These are phyloP conservation scores for Aristolochia contorta DNA, from an alignment of 164 flowering plant species.

Conservation along the genomic window DNA sequence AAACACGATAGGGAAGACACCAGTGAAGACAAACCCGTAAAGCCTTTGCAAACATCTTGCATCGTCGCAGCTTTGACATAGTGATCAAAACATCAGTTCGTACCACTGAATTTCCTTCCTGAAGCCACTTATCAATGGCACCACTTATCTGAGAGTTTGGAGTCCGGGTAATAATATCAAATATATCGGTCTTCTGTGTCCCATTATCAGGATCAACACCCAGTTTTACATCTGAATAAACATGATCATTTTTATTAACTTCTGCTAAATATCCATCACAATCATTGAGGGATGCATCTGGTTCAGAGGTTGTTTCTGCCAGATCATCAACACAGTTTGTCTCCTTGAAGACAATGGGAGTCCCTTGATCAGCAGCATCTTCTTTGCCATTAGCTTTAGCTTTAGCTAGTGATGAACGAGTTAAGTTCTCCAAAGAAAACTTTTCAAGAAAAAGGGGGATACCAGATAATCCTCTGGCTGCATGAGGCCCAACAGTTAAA, in stretches of 20 bases:
- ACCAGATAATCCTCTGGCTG: not conserved
- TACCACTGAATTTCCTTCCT: slow-evolving; percentile 47
- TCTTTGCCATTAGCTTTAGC: slow-evolving; percentile 46
- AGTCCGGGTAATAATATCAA: slow-evolving; percentile 31
- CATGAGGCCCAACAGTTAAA: no score
- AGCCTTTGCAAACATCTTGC: slow-evolving; percentile 48
- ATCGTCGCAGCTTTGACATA: slow-evolving; percentile 43
- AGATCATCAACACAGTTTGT: slow-evolving; percentile 10
- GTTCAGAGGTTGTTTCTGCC: slow-evolving; percentile 32
- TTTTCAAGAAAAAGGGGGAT: slow-evolving; percentile 1
- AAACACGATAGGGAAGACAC: not conserved
- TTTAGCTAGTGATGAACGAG: slow-evolving; percentile 60
- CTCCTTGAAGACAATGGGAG: not conserved
- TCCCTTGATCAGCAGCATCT: slow-evolving; percentile 31
- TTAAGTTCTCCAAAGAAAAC: slow-evolving; percentile 13
- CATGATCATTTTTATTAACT: slow-evolving; percentile 4
- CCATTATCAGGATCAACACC: slow-evolving; percentile 8
- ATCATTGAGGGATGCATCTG: slow-evolving; percentile 37
- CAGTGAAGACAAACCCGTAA: slow-evolving; percentile 46
- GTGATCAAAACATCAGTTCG: slow-evolving; percentile 28
- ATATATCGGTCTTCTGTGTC: slow-evolving; percentile 8
- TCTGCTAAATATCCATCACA: slow-evolving; percentile 22
- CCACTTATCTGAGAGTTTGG: slow-evolving; percentile 23
- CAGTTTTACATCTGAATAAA: slow-evolving; percentile 18
- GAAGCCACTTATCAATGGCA: slow-evolving; percentile 54